A percentile compares a stretch with the other conserved stretches of the same genome.
Conservation (phyloP, 352 stramenopile species). For the Phytophthora crassamura region DNA sequence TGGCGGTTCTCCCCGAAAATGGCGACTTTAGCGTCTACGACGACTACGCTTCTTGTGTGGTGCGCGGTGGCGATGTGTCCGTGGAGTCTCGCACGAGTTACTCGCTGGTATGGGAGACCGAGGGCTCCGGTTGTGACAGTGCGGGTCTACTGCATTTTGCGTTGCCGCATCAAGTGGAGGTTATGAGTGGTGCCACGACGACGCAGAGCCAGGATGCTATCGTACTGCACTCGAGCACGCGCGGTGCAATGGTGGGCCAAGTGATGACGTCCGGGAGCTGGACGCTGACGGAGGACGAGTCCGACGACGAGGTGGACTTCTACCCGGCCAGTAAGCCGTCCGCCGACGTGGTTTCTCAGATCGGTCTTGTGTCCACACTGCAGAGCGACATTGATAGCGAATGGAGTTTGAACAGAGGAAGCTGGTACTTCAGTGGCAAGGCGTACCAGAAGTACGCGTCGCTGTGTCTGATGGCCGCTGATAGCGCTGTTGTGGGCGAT, state of each 20-base stretch:
- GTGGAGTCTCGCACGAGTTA: constrained; percentile 55
- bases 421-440: constrained; percentile 86
- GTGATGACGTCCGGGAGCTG: constrained; percentile 53
- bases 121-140: constrained; percentile 38
- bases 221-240: constrained; percentile 59
- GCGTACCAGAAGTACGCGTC: constrained; percentile 84
- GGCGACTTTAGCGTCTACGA: constrained; percentile 46
- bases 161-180: constrained; percentile 53
- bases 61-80: constrained; percentile 45
- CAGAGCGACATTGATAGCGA: constrained; percentile 63
- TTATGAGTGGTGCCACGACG: constrained; percentile 20
- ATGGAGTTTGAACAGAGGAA: constrained; percentile 55
- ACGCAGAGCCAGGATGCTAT: constrained; percentile 35
- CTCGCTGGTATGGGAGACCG: constrained; percentile 53
- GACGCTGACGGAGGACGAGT: constrained; percentile 59
- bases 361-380: constrained; percentile 50
- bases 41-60: constrained; percentile 47
- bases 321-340: constrained; percentile 57
- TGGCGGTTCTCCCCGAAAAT: constrained; percentile 48
- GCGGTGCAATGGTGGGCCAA: constrained; percentile 62
- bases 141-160: constrained; percentile 58
- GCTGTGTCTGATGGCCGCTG: too few species aligned
- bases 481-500: constrained; percentile 52
- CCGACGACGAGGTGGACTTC: constrained; percentile 62
- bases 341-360: constrained; percentile 39